Evolutionary conservation across 805 yeast genomes (phyloP).

Genomic region (Aciculoconidium aculeatum): DNA sequence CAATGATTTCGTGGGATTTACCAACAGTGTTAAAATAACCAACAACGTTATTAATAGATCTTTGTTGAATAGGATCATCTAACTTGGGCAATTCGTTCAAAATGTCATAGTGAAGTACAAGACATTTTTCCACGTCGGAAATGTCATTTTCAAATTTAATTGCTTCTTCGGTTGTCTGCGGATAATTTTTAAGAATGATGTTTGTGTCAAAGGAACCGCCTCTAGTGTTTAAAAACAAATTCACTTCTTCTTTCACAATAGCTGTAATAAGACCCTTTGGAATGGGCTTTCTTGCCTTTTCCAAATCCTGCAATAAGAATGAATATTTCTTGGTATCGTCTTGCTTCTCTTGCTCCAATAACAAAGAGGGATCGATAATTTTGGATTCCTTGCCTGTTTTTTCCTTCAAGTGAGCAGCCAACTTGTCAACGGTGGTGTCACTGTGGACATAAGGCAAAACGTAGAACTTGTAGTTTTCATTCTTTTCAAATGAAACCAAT

Average conservation of each 20-base stretch:
- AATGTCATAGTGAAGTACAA: conserved; percentile 30
- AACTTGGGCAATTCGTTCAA: conserved; percentile 13
- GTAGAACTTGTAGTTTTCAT: conserved; percentile 37
- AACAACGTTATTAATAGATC: conserved; percentile 41
- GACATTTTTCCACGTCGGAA: conserved; percentile 39
- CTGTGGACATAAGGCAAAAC: conserved; percentile 29
- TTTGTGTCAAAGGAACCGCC: conserved; percentile 37
- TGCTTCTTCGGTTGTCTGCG: conserved; percentile 58
- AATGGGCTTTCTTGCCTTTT: conserved; percentile 18
- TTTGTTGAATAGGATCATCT: conserved; percentile 15
- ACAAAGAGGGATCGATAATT: conserved; percentile 45
- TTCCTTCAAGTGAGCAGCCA: conserved; percentile 11
- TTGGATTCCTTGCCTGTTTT: conserved; percentile 21
- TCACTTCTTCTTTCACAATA: conserved; percentile 36
- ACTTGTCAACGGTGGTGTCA: conserved; percentile 13
- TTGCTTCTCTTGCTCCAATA: conserved; percentile 41
- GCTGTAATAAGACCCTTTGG: conserved; percentile 49
- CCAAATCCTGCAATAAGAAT: conserved; percentile 45
- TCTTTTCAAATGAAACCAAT: conserved; percentile 31
- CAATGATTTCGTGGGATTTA: conserved; percentile 27
- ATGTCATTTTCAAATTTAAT: conserved; percentile 70
- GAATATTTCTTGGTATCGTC: conserved; percentile 44
- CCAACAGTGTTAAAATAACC: conserved; percentile 65
- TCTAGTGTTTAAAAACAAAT: conserved; percentile 29
- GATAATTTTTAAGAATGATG: conserved; percentile 53